Percentiles rank a stretch among this genome's conserved stretches.
Evolutionary conservation across 306 rosid genomes (phyloP).

Genomic region (Cucurbita argyrosperma): DNA sequence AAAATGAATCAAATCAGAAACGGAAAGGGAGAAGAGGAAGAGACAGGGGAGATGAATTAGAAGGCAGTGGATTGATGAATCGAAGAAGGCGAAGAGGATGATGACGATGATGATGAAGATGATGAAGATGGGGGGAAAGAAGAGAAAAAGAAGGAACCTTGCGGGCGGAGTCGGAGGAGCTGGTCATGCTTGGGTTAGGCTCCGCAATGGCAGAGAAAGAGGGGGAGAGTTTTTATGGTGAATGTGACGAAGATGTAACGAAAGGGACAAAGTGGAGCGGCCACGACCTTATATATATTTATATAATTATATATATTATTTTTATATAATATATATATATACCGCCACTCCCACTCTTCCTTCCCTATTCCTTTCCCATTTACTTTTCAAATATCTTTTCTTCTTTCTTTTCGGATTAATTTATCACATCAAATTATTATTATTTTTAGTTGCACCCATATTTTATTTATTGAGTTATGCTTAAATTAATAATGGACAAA

Average conservation of each 20-base stretch:
- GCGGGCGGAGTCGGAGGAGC: slow-evolving; percentile 82
- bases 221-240: not conserved
- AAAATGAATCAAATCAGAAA: not conserved
- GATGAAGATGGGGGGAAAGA: not conserved
- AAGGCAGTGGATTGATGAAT: not conserved
- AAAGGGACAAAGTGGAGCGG: slow-evolving; percentile 20
- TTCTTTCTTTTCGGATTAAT: too few species aligned
- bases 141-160: slow-evolving; percentile 23
- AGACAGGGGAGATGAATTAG: not conserved
- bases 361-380: not conserved
- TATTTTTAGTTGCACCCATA: too few species aligned
- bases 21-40: not conserved
- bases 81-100: not conserved
- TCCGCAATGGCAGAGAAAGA: slow-evolving; percentile 12
- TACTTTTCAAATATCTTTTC: not conserved
- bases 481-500: too few species aligned
- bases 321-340: not conserved
- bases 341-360: not conserved
- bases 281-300: slow-evolving; percentile 18
- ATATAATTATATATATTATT: too few species aligned
- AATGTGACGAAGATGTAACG: slow-evolving; percentile 16
- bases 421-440: too few species aligned
- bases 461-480: too few species aligned
- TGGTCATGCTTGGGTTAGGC: slow-evolving; percentile 52
- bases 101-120: not conserved